phyloP scores from a whole-genome alignment of 176 grass and related monocot species.

The Hyparrhenia diplandra region DNA sequence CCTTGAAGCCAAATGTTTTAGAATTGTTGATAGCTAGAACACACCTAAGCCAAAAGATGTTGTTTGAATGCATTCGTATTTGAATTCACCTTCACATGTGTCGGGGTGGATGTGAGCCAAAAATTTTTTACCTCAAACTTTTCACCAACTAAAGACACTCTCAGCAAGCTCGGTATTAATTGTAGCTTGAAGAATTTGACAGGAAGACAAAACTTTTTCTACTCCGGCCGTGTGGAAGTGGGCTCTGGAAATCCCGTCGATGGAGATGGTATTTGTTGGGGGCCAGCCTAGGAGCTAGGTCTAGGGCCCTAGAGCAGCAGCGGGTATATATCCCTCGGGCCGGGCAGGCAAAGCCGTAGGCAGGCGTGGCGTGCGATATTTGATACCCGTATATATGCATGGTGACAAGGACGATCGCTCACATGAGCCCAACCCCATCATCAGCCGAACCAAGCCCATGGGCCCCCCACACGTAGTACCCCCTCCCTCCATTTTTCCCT shows the following conservation, averaged over 20 bases:
- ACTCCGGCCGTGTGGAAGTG: neutral
- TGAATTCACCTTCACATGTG: too few relatives aligned
- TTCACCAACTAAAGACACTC: too few relatives aligned
- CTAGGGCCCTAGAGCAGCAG: neutral
- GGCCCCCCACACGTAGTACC: slow-evolving; percentile 7
- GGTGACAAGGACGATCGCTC: slow-evolving; percentile 61
- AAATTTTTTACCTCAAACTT: too few relatives aligned
- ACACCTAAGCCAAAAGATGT: too few relatives aligned
- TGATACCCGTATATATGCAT: slow-evolving; percentile 29
- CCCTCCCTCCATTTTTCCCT: neutral
- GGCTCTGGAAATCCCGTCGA: slow-evolving; percentile 20
- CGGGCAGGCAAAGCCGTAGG: slow-evolving; percentile 18
- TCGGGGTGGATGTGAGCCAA: too few relatives aligned
- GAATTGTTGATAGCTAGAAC: too few relatives aligned
- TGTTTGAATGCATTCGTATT: too few relatives aligned
- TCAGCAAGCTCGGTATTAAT: neutral
- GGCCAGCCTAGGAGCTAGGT: slow-evolving; percentile 33
- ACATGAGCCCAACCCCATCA: slow-evolving; percentile 50
- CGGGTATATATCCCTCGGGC: slow-evolving; percentile 9
- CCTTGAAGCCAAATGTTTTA: too few relatives aligned
- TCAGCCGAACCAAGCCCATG: neutral
- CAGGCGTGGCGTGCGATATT: slow-evolving; percentile 42
- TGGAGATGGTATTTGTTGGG: slow-evolving; percentile 16
- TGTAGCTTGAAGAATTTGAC: neutral
- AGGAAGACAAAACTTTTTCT: neutral